Evolutionary conservation across 2,329 filamentous ascomycete species (phyloP).

Genomic region (Arthrobotrys sphaeroides): DNA sequence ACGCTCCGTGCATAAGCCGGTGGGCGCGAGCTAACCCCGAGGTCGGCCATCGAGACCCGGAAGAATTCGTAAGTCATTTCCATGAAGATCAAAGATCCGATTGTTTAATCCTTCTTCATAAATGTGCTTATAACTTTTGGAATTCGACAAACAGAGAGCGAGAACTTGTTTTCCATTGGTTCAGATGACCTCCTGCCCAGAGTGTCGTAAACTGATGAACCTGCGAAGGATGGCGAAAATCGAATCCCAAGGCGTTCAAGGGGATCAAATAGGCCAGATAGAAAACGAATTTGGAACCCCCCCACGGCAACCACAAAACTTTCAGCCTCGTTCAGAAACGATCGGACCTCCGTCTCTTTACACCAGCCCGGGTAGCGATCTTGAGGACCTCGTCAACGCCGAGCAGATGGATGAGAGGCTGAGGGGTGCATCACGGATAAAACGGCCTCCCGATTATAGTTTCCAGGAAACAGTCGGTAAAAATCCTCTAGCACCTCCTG

Average conservation of each 20-base stretch:
- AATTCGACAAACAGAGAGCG: neutral
- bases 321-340: neutral
- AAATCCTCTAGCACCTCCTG: slow-evolving; percentile 12
- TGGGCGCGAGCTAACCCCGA: slow-evolving; percentile 4
- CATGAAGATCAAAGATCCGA: too few relatives aligned
- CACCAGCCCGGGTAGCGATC: slow-evolving; percentile 15
- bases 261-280: neutral
- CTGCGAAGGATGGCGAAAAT: slow-evolving; percentile 22
- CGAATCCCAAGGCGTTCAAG: neutral
- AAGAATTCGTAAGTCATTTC: slow-evolving; percentile 28
- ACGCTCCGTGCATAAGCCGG: slow-evolving; percentile 8
- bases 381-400: slow-evolving; percentile 29
- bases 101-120: too few relatives aligned
- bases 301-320: neutral
- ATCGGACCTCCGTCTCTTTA: slow-evolving; percentile 18
- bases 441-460: neutral
- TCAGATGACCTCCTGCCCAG: slow-evolving; percentile 16
- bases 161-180: slow-evolving; percentile 16
- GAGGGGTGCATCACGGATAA: neutral
- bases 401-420: slow-evolving; percentile 16
- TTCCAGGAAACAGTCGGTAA: neutral
- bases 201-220: slow-evolving; percentile 18
- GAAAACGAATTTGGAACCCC: neutral
- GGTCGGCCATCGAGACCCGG: slow-evolving; percentile 2
- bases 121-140: neutral